Conservation (phyloP, 2,329 filamentous ascomycete genomes). For the Fusarium incarnatum region DNA sequence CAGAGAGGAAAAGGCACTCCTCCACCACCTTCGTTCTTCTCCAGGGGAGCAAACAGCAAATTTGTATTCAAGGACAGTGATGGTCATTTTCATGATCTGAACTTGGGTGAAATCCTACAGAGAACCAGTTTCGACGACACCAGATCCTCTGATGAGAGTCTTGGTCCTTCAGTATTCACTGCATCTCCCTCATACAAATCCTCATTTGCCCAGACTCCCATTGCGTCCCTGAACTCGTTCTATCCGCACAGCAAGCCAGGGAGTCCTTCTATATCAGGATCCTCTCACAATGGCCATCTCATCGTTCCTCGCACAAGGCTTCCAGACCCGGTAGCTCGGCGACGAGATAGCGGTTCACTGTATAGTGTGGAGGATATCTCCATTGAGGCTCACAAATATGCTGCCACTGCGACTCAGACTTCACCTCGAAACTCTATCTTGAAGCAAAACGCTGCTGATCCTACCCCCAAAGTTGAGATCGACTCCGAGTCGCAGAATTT, state of each 20-base stretch:
- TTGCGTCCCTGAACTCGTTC: constrained; percentile 9
- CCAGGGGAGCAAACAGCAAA: constrained; percentile 1
- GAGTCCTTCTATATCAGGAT: neutral
- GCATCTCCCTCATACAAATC: constrained; percentile 30
- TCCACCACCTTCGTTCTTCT: constrained; percentile 13
- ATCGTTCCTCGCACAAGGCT: constrained; percentile 5
- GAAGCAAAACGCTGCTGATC: neutral
- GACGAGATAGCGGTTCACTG: constrained; percentile 10
- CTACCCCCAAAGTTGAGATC: constrained; percentile 8
- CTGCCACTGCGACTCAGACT: constrained; percentile 20
- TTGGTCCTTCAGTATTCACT: constrained; percentile 12
- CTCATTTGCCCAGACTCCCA: constrained; percentile 28
- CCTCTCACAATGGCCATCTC: neutral
- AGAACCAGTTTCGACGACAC: constrained; percentile 11
- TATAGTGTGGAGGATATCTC: constrained; percentile 7
- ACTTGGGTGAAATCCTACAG: neutral
- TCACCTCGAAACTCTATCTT: constrained; percentile 14
- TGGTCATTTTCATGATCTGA: neutral
- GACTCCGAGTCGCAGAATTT: constrained; percentile 31
- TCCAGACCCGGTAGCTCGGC: constrained; percentile 7
- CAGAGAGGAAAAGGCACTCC: constrained; percentile 2
- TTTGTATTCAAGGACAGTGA: neutral
- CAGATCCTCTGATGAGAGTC: constrained; percentile 20
- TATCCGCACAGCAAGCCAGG: constrained; percentile 1
- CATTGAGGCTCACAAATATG: neutral